Evolutionary conservation across 78 protist genomes (phyloP).

Genomic region (slime mould (Dictyostelium discoideum)): dicty_2.7 NC_007090.3:2529501-2530000

Average conservation of each 20-base stretch:
- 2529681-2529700: conserved; percentile 24
- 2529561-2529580: conserved; percentile 55
- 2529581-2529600: conserved; percentile 19
- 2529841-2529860: not conserved
- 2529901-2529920: conserved; percentile 44
- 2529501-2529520: conserved; percentile 63
- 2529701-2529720: conserved; percentile 62
- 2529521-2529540: conserved; percentile 47
- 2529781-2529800: conserved; percentile 46
- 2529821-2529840: not conserved
- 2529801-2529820: conserved; percentile 43
- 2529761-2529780: conserved; percentile 64
- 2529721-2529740: conserved; percentile 39
- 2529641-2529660: not conserved
- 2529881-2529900: too few species aligned
- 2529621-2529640: conserved; percentile 28
- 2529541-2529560: conserved; percentile 45
- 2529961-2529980: conserved; percentile 61
- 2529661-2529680: conserved; percentile 47
- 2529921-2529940: conserved; percentile 28
- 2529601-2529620: conserved; percentile 53
- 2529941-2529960: conserved; percentile 61
- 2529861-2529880: not conserved
- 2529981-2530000: conserved; percentile 72
- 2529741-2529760: conserved; percentile 62